phyloP scores from a whole-genome alignment of 2,329 filamentous ascomycete species.

The Nannizzia gypsea region DNA sequence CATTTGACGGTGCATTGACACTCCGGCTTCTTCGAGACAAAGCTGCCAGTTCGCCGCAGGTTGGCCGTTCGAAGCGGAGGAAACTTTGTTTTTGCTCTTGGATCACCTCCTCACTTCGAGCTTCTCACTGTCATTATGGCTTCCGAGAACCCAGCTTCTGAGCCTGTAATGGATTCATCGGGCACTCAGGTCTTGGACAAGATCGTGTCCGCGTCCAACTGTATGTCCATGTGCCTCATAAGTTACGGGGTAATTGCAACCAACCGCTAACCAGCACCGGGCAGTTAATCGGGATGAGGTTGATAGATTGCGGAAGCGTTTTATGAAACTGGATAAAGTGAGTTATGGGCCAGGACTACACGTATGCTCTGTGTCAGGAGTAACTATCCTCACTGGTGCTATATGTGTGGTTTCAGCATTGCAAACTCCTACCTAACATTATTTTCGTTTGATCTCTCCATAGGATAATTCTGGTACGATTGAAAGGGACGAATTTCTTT shows the following conservation, averaged over 20 bases:
- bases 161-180: slow-evolving; percentile 24
- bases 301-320: slow-evolving; percentile 86
- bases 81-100: neutral
- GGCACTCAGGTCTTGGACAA: slow-evolving; percentile 70
- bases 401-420: neutral
- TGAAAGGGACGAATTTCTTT: slow-evolving; percentile 96
- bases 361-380: neutral
- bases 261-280: neutral
- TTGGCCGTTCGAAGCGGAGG: neutral
- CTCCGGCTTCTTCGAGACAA: neutral
- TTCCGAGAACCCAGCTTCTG: slow-evolving; percentile 33
- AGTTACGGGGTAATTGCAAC: neutral
- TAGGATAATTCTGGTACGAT: slow-evolving; percentile 97
- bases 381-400: neutral
- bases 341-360: slow-evolving; percentile 3
- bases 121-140: neutral
- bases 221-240: slow-evolving; percentile 41
- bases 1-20: neutral
- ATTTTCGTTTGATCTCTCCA: neutral
- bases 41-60: no score
- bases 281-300: slow-evolving; percentile 95
- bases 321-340: slow-evolving; percentile 99
- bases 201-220: slow-evolving; percentile 94
- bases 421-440: neutral
- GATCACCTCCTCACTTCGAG: neutral